A percentile compares a stretch with the other conserved stretches of the same genome.
phyloP scores from a whole-genome alignment of 78 protist species.

The Dictyostelium purpureum region DNA sequence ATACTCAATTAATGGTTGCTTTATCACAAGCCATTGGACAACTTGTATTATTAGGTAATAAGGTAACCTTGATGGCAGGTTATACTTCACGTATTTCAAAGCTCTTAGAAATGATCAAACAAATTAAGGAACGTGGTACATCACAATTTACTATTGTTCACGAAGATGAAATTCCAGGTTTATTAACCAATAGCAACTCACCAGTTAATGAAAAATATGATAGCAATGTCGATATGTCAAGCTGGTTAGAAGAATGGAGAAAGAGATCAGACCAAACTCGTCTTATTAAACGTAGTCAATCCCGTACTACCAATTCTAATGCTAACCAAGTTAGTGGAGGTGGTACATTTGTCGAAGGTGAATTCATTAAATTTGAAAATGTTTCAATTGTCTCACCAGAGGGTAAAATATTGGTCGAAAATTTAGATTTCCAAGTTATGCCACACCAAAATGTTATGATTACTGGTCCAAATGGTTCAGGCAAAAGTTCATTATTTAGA shows the following conservation, averaged over 20 bases:
- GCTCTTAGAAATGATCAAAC: slow-evolving; percentile 70
- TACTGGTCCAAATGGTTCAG: slow-evolving; percentile 91
- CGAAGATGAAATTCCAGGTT: slow-evolving; percentile 50
- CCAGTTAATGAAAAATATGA: not conserved
- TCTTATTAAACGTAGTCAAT: slow-evolving; percentile 28
- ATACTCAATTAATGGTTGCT: slow-evolving; percentile 73
- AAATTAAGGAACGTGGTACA: slow-evolving; percentile 61
- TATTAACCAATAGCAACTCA: slow-evolving; percentile 1
- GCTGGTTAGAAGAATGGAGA: slow-evolving; percentile 51
- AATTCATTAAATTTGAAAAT: slow-evolving; percentile 68
- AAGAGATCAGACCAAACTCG: slow-evolving; percentile 44
- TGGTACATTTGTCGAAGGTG: slow-evolving; percentile 80
- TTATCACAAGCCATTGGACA: slow-evolving; percentile 83
- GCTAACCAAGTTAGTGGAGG: slow-evolving; percentile 24
- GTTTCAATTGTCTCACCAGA: slow-evolving; percentile 86
- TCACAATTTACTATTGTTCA: slow-evolving; percentile 49
- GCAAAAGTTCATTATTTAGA: slow-evolving; percentile 90
- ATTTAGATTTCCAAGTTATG: slow-evolving; percentile 76
- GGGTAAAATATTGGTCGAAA: slow-evolving; percentile 70
- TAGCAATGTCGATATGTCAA: not conserved
- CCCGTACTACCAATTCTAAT: not conserved
- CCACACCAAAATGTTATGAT: slow-evolving; percentile 84
- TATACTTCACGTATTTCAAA: slow-evolving; percentile 84
- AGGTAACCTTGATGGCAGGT: slow-evolving; percentile 83
- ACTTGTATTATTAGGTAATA: slow-evolving; percentile 77